Base-by-base conservation (phyloP, 2,329 filamentous ascomycete species). In the Sphaerulina vaccinii region DNA sequence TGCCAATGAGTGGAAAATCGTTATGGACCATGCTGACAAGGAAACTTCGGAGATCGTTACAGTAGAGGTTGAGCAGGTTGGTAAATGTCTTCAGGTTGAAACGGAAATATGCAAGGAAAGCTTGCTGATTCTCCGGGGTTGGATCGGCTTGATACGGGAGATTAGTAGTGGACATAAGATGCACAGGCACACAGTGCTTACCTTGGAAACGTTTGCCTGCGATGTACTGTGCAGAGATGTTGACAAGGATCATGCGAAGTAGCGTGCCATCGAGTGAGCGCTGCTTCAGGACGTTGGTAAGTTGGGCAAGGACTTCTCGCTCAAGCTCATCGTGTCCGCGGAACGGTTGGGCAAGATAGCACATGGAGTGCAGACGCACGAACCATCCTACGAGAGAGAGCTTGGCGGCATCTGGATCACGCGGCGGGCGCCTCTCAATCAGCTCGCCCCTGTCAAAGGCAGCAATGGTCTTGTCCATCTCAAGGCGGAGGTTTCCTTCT, bases 181-280 rank as follows among this genome's bases (percentile, higher is more conserved):
- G 15, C 21, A 19, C 23, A 19, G 5, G 9, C 16, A 18, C 24
- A 16, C 24, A 10, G 44, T 24, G 62, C 68, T 65, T 75, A 84
- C 85, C 73, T 67, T 77, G 74, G 55, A 85, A 77, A 60, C 80
- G 81, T 19, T 80, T 73, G 23, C 77, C 78, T 37, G 89, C 86
- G 65, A 88, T 79, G 58, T 86, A 81, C 68, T 93, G 89, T 5
- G 91, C 89, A 5, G 89, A 84, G 56, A 97, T 87, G 63, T 95
- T 97, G 60, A 92, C 83, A 38, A 96, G 75, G 5, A 88, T 81
- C 70, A 96, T 86, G 67, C 90, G 93, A 56, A 88, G 80, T 22
- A 96, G 69, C 10, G 82, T 79, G 10, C 78, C 78, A 38, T 85
- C 81, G 42, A 86, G 77, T 1, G 81, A 79, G 8, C 83, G 79